Conservation (phyloP, 108 stramenopile species). For the Mayamaea pseudoterrestris region DNA sequence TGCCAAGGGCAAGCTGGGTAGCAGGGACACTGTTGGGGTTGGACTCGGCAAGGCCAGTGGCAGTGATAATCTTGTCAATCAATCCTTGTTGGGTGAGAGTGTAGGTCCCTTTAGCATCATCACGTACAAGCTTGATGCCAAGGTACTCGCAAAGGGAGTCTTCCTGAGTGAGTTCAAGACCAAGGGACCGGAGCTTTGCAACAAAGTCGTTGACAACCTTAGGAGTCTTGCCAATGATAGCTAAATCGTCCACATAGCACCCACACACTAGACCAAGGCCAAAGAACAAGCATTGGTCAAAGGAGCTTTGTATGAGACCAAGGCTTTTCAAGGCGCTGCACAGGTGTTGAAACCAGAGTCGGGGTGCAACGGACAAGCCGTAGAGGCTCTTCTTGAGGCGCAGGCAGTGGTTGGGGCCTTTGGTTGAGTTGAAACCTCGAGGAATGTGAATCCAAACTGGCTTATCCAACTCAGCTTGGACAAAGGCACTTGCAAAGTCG, state of each 20-base stretch:
- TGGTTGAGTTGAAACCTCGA: constrained; percentile 3
- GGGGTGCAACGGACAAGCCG: constrained; percentile 8
- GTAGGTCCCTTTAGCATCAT: too few species aligned
- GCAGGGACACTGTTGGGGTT: constrained; percentile 21
- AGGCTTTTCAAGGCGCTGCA: neutral
- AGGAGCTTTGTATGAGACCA: constrained; percentile 1
- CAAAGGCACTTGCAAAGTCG: constrained; percentile 18
- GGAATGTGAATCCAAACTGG: constrained; percentile 15
- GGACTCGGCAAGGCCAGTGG: constrained; percentile 29
- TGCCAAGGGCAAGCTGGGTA: constrained; percentile 14
- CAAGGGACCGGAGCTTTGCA: neutral
- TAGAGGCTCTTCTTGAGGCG: constrained; percentile 13
- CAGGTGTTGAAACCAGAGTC: constrained; percentile 6
- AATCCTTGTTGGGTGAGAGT: constrained; percentile 29
- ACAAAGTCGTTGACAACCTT: constrained; percentile 2
- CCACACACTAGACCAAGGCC: constrained; percentile 13
- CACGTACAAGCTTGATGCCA: constrained; percentile 9
- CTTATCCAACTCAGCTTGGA: constrained; percentile 6
- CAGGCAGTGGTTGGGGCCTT: constrained; percentile 8
- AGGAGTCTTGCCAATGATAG: neutral
- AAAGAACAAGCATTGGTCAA: constrained; percentile 31
- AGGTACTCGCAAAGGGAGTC: constrained; percentile 13
- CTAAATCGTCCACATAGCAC: constrained; percentile 29
- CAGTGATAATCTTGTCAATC: constrained; percentile 25
- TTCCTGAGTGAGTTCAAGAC: constrained; percentile 13